Conservation (phyloP, 2,329 filamentous ascomycete genomes). For the Clathrospora elynae region DNA sequence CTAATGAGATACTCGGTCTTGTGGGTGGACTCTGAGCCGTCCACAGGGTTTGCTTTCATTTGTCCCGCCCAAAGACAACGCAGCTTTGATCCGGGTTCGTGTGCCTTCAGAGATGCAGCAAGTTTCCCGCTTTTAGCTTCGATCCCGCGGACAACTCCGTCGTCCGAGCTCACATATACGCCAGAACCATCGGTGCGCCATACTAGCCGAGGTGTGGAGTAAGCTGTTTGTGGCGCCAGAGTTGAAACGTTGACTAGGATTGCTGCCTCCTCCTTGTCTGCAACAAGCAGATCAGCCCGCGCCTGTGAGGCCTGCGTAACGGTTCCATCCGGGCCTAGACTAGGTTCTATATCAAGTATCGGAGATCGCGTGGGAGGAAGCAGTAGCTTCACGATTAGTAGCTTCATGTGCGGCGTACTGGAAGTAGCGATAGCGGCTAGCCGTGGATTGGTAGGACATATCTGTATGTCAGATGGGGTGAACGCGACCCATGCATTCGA, state of each 20-base stretch:
- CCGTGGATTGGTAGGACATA: conserved; percentile 60
- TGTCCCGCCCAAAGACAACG: conserved; percentile 62
- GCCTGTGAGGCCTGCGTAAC: conserved; percentile 59
- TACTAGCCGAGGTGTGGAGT: conserved; percentile 65
- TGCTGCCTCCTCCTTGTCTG: conserved; percentile 63
- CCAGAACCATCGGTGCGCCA: conserved; percentile 67
- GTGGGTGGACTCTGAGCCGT: conserved; percentile 14
- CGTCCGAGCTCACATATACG: conserved; percentile 68
- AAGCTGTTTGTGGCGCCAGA: conserved; percentile 64
- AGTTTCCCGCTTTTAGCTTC: conserved; percentile 65
- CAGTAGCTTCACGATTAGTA: conserved; percentile 63
- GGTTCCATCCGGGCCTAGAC: conserved; percentile 10
- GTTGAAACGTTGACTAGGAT: conserved; percentile 65
- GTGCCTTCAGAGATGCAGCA: conserved; percentile 56
- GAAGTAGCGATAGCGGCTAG: conserved; percentile 65
- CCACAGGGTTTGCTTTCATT: conserved; percentile 39
- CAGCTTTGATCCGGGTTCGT: conserved; percentile 63
- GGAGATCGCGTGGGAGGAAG: conserved; percentile 50
- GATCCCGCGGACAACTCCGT: conserved; percentile 65
- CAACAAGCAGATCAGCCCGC: conserved; percentile 56
- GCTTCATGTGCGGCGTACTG: conserved; percentile 65
- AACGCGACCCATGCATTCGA: conserved; percentile 69
- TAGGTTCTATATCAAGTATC: conserved; percentile 4
- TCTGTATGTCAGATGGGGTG: conserved; percentile 62
- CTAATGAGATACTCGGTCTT: conserved; percentile 63